phyloP scores from a whole-genome alignment of 768 basidiomycete genomes.

The Trametes meyenii region DNA sequence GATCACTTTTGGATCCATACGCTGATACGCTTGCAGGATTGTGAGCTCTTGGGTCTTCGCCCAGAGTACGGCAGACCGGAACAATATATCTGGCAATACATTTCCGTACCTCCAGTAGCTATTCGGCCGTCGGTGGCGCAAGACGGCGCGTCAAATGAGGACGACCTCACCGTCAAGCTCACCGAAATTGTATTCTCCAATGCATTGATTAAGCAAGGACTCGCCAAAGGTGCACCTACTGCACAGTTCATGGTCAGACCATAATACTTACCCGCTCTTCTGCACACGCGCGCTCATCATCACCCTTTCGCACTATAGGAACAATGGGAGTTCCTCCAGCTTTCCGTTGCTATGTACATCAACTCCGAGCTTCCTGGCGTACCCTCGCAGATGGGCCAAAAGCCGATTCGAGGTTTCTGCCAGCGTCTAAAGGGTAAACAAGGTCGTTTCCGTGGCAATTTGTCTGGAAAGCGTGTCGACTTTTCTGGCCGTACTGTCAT shows the following conservation, averaged over 20 bases:
- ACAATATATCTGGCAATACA: conserved; percentile 98
- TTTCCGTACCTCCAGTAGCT: conserved; percentile 96
- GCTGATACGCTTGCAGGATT: conserved; percentile 60
- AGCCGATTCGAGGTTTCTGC: conserved; percentile 96
- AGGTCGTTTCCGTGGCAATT: conserved; percentile 96
- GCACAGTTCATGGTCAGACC: conserved; percentile 80
- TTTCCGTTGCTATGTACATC: conserved; percentile 96
- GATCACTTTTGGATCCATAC: background rate
- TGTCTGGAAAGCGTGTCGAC: conserved; percentile 98
- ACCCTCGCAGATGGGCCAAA: conserved; percentile 82
- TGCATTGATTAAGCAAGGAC: conserved; percentile 86
- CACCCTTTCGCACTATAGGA: conserved; percentile 53
- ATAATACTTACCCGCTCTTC: background rate
- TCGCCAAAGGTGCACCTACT: conserved; percentile 86
- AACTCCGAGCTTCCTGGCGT: conserved; percentile 97
- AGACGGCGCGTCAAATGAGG: conserved; percentile 98
- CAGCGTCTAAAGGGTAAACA: conserved; percentile 99
- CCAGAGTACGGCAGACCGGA: conserved; percentile 91
- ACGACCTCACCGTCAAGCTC: conserved; percentile 96
- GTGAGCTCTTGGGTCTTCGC: conserved; percentile 89
- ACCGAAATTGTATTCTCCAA: conserved; percentile 97
- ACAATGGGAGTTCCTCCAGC: conserved; percentile 97
- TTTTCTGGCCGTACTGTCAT: conserved; percentile 99
- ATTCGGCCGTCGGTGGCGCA: conserved; percentile 97
- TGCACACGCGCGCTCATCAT: conserved; percentile 15